Base-by-base conservation (phyloP, 805 yeast species). In the Starmerella khaoyaiensis region DNA sequence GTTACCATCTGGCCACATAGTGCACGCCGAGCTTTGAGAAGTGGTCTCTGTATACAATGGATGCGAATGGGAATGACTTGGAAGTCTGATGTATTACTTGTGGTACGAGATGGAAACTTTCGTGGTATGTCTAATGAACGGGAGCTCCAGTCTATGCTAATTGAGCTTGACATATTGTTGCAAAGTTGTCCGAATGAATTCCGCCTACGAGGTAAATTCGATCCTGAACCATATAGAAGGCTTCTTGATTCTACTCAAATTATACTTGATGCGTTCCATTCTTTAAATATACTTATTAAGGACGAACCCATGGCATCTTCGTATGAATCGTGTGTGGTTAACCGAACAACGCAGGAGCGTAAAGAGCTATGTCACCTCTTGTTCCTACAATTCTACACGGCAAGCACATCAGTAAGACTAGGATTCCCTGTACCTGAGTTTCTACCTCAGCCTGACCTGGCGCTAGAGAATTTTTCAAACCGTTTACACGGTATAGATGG, bases 361-460 rank as follows among this genome's bases (percentile, higher is more conserved):
- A 64, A 60, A 10, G 93, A 82, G 51, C 60, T 82, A 15, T 79
- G 78, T 50, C 75, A 76, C 44, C 58, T 87, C 15, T 69, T 81
- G 2, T 81, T 81, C 46, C 59, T 81, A 41, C 72, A 78, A 5
- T 81, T 81, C 53, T 82, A 82, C 59, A 51, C 61, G 31, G 55
- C 54, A 19, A 53, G 93, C 2, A 74, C 87, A 9, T 79, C 93
- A 0, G 63, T 81, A 61, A 68, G 72, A 29, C 60, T 81, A 8
- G 83, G 84, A 3, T 72, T 79, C 39, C 93, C 93, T 2, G 53
- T 81, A 18, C 93, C 93, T 0, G 71, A 68, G 18, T 75, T 74
- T 47, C 76, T 86, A 1, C 87, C 90, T 0, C 74, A 81, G 0
- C 76, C 83, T 0, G 79, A 71, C 29, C 63, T 81, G 62, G 62